Conservation (phyloP, 1,139 yeast genomes). For the Sugiyamaella sp. region DNA sequence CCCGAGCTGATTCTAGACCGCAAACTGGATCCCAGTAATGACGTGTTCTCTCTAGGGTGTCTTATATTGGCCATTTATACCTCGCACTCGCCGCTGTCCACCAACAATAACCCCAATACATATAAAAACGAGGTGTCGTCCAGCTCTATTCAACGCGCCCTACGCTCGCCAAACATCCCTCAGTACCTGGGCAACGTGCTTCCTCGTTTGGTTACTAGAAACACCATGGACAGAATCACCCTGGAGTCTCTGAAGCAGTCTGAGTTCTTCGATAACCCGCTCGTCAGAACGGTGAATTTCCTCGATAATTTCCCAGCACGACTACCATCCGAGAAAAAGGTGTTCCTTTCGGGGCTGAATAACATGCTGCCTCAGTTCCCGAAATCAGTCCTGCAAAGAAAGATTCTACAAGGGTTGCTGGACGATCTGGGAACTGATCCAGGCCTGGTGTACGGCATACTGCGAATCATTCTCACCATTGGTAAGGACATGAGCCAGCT, state of each 20-base stretch:
- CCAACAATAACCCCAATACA: conserved; percentile 41
- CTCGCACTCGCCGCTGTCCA: conserved; percentile 45
- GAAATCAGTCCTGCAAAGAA: conserved; percentile 63
- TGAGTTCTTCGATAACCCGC: conserved; percentile 74
- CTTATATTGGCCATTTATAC: conserved; percentile 65
- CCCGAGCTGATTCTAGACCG: conserved; percentile 71
- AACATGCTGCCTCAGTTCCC: conserved; percentile 71
- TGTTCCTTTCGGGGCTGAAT: conserved; percentile 68
- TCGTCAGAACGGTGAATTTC: conserved; percentile 79
- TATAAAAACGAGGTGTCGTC: conserved; percentile 41
- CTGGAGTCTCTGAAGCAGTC: conserved; percentile 56
- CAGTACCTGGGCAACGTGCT: conserved; percentile 41
- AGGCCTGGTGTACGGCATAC: conserved; percentile 55
- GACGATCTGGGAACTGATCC: conserved; percentile 52
- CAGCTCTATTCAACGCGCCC: conserved; percentile 44
- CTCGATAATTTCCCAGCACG: conserved; percentile 85
- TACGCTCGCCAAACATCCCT: conserved; percentile 46
- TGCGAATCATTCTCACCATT: conserved; percentile 60
- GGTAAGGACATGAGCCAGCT: conserved; percentile 71
- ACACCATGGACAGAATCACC: conserved; percentile 48
- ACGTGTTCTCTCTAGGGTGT: conserved; percentile 81
- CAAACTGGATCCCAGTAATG: conserved; percentile 66
- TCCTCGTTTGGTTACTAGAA: conserved; percentile 47
- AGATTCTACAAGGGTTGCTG: conserved; percentile 70
- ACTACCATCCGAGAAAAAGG: conserved; percentile 63